These are phyloP conservation scores for Megacollybia marginata DNA, from an alignment of 768 basidiomycete genomes.

Conservation along the genomic window DNA sequence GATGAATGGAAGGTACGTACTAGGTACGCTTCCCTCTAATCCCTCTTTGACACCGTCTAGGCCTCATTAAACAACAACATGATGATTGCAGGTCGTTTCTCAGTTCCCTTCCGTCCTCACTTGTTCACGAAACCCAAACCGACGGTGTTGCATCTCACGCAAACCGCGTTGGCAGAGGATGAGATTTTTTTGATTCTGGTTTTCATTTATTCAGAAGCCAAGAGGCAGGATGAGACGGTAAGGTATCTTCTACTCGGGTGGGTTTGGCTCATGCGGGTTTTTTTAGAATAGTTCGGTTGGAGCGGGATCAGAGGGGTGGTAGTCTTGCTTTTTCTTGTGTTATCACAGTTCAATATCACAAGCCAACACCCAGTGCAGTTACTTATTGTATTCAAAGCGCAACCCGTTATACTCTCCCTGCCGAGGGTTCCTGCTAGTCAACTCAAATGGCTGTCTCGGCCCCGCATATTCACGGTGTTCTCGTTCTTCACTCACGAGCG, in stretches of 20 bases:
- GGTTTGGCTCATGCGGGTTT: not conserved
- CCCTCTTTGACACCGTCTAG: not conserved
- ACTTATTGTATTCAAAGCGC: too few species aligned
- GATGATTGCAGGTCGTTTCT: constrained; percentile 29
- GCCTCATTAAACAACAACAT: constrained; percentile 9
- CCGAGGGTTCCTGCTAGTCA: too few species aligned
- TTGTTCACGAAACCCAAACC: constrained; percentile 38
- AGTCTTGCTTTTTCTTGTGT: not conserved
- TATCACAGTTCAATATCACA: too few species aligned
- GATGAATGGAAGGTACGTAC: constrained; percentile 40
- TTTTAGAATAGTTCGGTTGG: constrained; percentile 11
- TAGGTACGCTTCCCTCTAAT: not conserved
- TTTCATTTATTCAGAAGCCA: constrained; percentile 32
- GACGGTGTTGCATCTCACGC: constrained; percentile 29
- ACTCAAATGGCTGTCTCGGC: too few species aligned
- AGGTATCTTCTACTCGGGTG: not conserved
- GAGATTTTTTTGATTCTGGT: constrained; percentile 32
- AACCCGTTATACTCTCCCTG: too few species aligned
- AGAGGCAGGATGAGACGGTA: constrained; percentile 31
- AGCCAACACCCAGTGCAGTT: too few species aligned
- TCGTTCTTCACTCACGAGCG: too few species aligned
- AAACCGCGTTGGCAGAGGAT: constrained; percentile 31
- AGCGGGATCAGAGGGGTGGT: constrained; percentile 8
- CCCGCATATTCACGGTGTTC: too few species aligned
- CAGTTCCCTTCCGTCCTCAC: constrained; percentile 40